Conservation (phyloP, 2,329 filamentous ascomycete genomes). For the Penicillium sp. region DNA sequence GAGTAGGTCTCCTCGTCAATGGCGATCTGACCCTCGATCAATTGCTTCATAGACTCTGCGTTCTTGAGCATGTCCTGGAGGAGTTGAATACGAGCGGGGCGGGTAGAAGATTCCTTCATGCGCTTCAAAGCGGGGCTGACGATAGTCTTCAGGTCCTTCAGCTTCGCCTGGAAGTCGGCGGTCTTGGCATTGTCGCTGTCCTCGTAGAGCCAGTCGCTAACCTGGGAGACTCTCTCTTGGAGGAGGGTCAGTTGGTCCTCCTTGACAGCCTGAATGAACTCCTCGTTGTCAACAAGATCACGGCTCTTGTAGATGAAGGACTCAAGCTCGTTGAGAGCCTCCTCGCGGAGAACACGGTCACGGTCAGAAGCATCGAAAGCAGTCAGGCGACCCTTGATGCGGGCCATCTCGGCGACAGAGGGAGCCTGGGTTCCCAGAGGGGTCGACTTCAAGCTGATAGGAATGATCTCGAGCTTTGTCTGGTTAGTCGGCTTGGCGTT, state of each 20-base stretch:
- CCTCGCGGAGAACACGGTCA: constrained; percentile 76
- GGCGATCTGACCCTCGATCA: constrained; percentile 75
- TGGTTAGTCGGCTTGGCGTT: constrained; percentile 45
- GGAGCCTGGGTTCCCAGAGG: constrained; percentile 51
- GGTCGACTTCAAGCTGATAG: constrained; percentile 57
- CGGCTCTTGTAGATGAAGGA: constrained; percentile 87
- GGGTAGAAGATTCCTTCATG: constrained; percentile 71
- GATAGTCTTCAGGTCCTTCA: constrained; percentile 77
- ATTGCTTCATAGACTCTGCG: constrained; percentile 71
- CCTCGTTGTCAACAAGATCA: constrained; percentile 78
- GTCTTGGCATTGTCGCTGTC: constrained; percentile 78
- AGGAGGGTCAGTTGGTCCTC: constrained; percentile 70
- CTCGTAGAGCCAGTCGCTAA: constrained; percentile 89
- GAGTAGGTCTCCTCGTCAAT: constrained; percentile 68
- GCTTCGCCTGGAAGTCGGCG: constrained; percentile 74
- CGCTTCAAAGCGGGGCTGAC: constrained; percentile 78
- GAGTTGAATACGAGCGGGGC: constrained; percentile 71
- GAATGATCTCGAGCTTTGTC: constrained; percentile 59
- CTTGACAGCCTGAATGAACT: constrained; percentile 75
- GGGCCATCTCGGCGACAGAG: constrained; percentile 47
- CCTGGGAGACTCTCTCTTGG: constrained; percentile 69
- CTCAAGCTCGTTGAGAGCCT: constrained; percentile 91
- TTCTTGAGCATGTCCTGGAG: constrained; percentile 75
- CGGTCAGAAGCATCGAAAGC: constrained; percentile 87
- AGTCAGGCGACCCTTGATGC: constrained; percentile 73